These are phyloP conservation scores for Mycena metata DNA, from an alignment of 768 basidiomycete species.

Conservation along the genomic window DNA sequence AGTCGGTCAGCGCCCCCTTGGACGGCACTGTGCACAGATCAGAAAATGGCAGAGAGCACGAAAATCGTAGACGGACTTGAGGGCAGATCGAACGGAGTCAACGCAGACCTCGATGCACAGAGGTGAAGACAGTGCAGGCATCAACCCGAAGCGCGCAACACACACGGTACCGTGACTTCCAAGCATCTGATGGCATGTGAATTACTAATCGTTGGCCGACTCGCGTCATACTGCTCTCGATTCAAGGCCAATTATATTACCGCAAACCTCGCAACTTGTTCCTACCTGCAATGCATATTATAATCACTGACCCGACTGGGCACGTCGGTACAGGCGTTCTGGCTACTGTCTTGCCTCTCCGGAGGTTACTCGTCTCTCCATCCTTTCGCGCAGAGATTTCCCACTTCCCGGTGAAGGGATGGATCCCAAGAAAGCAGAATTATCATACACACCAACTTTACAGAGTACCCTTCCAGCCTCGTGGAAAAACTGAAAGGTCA, in stretches of 20 bases:
- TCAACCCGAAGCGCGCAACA: too few relatives aligned
- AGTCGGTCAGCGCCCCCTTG: conserved; percentile 80
- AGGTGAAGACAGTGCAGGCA: background rate
- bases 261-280: too few relatives aligned
- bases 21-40: conserved; percentile 66
- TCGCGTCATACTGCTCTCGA: too few relatives aligned
- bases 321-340: conserved; percentile 41
- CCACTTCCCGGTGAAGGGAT: conserved; percentile 32
- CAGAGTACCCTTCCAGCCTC: conserved; percentile 34
- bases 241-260: too few relatives aligned
- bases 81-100: conserved; percentile 81
- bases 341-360: conserved; percentile 41
- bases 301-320: conserved; percentile 45
- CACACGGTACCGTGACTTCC: conserved; percentile 17
- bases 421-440: conserved; percentile 41
- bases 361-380: conserved; percentile 42
- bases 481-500: conserved; percentile 38
- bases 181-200: too few relatives aligned
- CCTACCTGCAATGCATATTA: conserved; percentile 45
- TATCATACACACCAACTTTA: conserved; percentile 43
- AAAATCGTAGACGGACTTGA: conserved; percentile 60
- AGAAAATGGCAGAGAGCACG: conserved; percentile 17
- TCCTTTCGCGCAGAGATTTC: conserved; percentile 43
- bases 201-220: too few relatives aligned
- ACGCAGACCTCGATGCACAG: conserved; percentile 74